These are phyloP conservation scores for Barnettozyma californica DNA, from an alignment of 805 yeast species.

Conservation along the genomic window DNA sequence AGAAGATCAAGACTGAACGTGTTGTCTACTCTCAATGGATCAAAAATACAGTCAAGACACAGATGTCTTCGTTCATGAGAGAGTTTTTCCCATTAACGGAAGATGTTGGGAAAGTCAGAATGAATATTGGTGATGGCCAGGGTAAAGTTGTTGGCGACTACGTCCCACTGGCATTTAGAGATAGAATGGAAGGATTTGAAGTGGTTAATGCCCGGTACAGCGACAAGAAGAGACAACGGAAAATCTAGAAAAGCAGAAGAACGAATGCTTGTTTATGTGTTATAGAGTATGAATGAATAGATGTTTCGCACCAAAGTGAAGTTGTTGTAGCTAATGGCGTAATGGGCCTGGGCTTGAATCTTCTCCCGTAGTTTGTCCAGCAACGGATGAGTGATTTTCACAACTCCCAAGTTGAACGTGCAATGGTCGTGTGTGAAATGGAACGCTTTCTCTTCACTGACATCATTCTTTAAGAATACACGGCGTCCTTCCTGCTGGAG, in stretches of 20 bases:
- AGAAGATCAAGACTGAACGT: constrained; percentile 37
- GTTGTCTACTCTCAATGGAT: constrained; percentile 46
- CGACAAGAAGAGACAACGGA: constrained; percentile 30
- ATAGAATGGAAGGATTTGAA: constrained; percentile 59
- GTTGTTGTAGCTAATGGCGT: background rate
- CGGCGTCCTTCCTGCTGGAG: background rate
- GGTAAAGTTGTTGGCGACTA: constrained; percentile 58
- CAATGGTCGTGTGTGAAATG: background rate
- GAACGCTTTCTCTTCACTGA: background rate
- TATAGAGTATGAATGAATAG: constrained; percentile 1
- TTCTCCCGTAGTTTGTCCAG: background rate
- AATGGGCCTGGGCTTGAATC: background rate
- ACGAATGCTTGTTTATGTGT: background rate
- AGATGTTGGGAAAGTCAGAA: constrained; percentile 18
- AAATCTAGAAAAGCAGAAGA: background rate
- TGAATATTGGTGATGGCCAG: constrained; percentile 74
- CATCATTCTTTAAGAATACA: background rate
- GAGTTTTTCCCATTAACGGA: constrained; percentile 17
- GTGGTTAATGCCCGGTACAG: constrained; percentile 60
- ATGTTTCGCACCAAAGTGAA: background rate
- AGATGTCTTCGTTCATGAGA: constrained; percentile 35
- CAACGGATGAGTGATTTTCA: background rate
- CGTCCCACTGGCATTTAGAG: constrained; percentile 51
- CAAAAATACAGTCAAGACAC: constrained; percentile 52
- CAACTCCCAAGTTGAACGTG: background rate